Evolutionary conservation across 768 basidiomycete species (phyloP).

Genomic region (Suillus occidentalis): DNA sequence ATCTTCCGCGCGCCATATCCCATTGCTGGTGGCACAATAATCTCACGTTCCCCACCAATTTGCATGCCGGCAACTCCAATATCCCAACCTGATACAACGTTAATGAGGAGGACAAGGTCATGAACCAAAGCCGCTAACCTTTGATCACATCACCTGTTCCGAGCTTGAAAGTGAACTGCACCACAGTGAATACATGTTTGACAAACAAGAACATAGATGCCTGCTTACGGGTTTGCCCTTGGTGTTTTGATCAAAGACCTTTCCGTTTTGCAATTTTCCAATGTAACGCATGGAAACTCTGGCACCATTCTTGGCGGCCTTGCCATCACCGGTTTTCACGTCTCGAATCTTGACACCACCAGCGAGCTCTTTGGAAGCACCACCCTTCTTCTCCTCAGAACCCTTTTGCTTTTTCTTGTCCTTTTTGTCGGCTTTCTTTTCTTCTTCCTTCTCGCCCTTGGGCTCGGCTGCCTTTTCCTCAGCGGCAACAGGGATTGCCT

Average conservation of each 20-base stretch:
- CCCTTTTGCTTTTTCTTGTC: slow-evolving; percentile 31
- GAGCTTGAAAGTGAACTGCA: slow-evolving; percentile 73
- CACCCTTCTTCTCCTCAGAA: slow-evolving; percentile 25
- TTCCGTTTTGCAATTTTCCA: slow-evolving; percentile 80
- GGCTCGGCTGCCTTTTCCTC: slow-evolving; percentile 19
- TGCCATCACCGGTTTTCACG: slow-evolving; percentile 77
- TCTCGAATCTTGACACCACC: slow-evolving; percentile 81
- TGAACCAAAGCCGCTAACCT: slow-evolving; percentile 41
- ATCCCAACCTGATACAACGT: slow-evolving; percentile 69
- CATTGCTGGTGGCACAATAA: slow-evolving; percentile 72
- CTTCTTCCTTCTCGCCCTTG: slow-evolving; percentile 37
- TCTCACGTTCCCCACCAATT: slow-evolving; percentile 80
- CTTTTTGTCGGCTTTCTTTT: slow-evolving; percentile 35
- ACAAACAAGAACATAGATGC: slow-evolving; percentile 8
- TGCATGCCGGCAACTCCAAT: slow-evolving; percentile 92
- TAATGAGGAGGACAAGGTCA: slow-evolving; percentile 7
- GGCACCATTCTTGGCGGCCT: slow-evolving; percentile 83
- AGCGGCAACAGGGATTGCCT: slow-evolving; percentile 34
- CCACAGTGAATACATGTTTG: background rate
- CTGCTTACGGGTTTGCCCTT: slow-evolving; percentile 80
- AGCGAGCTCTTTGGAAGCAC: slow-evolving; percentile 41
- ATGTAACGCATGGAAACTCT: slow-evolving; percentile 88
- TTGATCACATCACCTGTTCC: slow-evolving; percentile 93
- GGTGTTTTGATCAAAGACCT: slow-evolving; percentile 76
- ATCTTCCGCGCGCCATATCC: slow-evolving; percentile 69